phyloP scores from a whole-genome alignment of 2,329 filamentous ascomycete species.

The Claviceps pazoutovae region DNA sequence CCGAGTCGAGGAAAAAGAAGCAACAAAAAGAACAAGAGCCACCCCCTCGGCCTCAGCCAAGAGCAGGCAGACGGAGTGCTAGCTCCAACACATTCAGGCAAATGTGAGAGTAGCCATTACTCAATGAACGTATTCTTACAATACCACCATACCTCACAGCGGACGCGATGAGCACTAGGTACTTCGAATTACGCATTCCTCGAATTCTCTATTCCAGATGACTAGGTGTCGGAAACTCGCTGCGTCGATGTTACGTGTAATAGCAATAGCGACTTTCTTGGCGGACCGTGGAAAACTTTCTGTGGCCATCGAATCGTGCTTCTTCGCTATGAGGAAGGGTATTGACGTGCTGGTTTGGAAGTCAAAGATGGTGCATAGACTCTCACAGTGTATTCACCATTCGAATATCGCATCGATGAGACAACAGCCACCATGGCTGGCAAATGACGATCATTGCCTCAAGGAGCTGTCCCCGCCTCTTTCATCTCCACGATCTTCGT shows the following conservation, averaged over 20 bases:
- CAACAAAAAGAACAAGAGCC: slow-evolving; percentile 21
- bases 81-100: slow-evolving; percentile 62
- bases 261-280: slow-evolving; percentile 43
- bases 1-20: slow-evolving; percentile 40
- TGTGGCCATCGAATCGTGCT: slow-evolving; percentile 68
- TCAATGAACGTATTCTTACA: slow-evolving; percentile 7
- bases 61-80: slow-evolving; percentile 48
- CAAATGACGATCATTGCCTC: slow-evolving; percentile 48
- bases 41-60: slow-evolving; percentile 19
- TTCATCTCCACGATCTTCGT: slow-evolving; percentile 38
- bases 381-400: too few relatives aligned
- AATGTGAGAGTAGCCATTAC: slow-evolving; percentile 28
- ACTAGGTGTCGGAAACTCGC: too few relatives aligned
- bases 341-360: slow-evolving; percentile 37
- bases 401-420: neutral
- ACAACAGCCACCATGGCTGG: slow-evolving; percentile 50
- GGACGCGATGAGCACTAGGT: neutral
- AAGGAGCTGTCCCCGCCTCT: slow-evolving; percentile 46
- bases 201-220: too few relatives aligned
- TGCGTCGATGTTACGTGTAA: slow-evolving; percentile 36
- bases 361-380: too few relatives aligned
- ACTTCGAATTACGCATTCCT: too few relatives aligned
- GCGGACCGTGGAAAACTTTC: slow-evolving; percentile 54
- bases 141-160: neutral
- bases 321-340: slow-evolving; percentile 71